phyloP scores from a whole-genome alignment of 768 basidiomycete genomes.

The Kwoniella botswanensis region DNA sequence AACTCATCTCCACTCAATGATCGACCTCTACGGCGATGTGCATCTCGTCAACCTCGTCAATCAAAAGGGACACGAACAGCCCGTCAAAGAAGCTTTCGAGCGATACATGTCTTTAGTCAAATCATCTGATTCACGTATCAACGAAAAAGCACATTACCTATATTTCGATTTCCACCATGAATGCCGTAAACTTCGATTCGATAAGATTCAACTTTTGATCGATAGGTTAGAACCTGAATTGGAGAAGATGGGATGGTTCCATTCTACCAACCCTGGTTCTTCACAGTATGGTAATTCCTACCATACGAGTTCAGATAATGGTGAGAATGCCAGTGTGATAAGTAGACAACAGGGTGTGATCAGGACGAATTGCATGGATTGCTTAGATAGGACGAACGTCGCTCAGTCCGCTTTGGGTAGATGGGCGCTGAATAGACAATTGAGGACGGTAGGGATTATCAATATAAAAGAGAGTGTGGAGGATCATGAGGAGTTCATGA shows the following conservation, averaged over 20 bases:
- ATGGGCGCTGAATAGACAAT: conserved; percentile 78
- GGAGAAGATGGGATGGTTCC: conserved; percentile 62
- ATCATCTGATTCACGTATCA: conserved; percentile 54
- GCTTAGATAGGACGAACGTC: conserved; percentile 92
- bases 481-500: conserved; percentile 76
- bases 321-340: conserved; percentile 63
- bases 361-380: conserved; percentile 97
- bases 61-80: conserved; percentile 87
- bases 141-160: conserved; percentile 77
- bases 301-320: background rate
- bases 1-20: conserved; percentile 75
- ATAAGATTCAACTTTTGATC: conserved; percentile 81
- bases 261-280: conserved; percentile 56
- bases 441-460: conserved; percentile 74
- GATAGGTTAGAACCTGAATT: conserved; percentile 66
- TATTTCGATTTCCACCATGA: conserved; percentile 99
- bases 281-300: conserved; percentile 17
- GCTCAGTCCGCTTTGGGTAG: conserved; percentile 90
- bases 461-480: conserved; percentile 75
- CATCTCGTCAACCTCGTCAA: conserved; percentile 89
- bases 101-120: conserved; percentile 69
- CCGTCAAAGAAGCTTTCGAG: conserved; percentile 95
- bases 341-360: conserved; percentile 75
- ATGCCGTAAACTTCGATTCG: conserved; percentile 93
- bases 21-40: conserved; percentile 75